Base-by-base conservation (phyloP, 2,329 filamentous ascomycete genomes). In the Massarina eburnea region DNA sequence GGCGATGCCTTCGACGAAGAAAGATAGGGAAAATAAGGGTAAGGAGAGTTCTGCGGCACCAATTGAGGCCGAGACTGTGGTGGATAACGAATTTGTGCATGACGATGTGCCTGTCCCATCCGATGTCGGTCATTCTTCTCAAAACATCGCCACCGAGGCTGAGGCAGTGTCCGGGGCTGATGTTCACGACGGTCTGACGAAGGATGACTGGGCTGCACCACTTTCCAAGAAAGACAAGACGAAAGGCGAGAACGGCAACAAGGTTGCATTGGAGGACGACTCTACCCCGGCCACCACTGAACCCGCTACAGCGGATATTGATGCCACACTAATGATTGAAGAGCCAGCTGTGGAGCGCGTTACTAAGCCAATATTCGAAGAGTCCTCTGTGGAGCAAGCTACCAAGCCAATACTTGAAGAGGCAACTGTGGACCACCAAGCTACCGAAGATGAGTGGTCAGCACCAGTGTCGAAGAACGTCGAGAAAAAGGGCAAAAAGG, bases 171-270 rank as follows among this genome's bases (percentile, higher is more conserved):
- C 40, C 24, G 35, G 43, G 14, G 3, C 32, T 8, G 19, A 34
- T 5, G 15, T 18, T 4, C 29, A 29, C 26, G 27, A 26, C n/a
- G 22, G n/a, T n/a, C n/a, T n/a, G n/a, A n/a, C 15, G 17, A 36
- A 51, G 3, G 43, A 44, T 10, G 43, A 46, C 4, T 33, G 20
- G 8, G 18, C 48, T 4, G 33, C 42, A 7, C 24, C 50, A 12
- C 9, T 46, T 3, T 55, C 71, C 39, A 71, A 73, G 51, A 79
- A 76, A 49, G 72, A 47, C 4, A 38, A 45, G 33, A 39, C 44
- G 22, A 43, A 41, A 17, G 41, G 38, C 26, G 36, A 39, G 37
- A 48, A 42, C 17, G 44, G 33, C 34, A 38, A 48, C 34, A 43
- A 45, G 37, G 32, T 17, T 21, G 15, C 15, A 14, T 4, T 33